Evolutionary conservation across 2,329 filamentous ascomycete genomes (phyloP).

Genomic region (Leptodontidium sp.): DNA sequence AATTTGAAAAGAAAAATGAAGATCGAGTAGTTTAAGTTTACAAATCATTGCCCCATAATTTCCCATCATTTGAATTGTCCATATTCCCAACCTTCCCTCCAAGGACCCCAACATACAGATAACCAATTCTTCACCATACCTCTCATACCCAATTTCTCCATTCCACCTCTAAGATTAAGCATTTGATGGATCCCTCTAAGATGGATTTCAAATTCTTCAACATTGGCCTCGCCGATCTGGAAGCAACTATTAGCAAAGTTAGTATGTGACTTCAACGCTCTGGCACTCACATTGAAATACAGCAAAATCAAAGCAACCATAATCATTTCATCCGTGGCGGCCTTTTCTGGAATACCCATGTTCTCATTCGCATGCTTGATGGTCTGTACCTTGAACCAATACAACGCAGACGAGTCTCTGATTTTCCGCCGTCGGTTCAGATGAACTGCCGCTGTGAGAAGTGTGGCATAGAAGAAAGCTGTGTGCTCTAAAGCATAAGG

Average conservation of each 20-base stretch:
- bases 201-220: conserved; percentile 39
- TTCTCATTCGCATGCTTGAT: conserved; percentile 37
- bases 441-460: conserved; percentile 37
- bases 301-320: conserved; percentile 36
- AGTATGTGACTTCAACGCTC: not conserved
- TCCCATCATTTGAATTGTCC: conserved; percentile 19
- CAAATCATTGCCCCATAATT: not conserved
- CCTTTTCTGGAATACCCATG: conserved; percentile 29
- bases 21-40: not conserved
- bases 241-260: not conserved
- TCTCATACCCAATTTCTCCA: conserved; percentile 33
- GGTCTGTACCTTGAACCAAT: conserved; percentile 37
- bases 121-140: conserved; percentile 39
- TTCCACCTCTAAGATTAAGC: conserved; percentile 34
- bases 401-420: conserved; percentile 23
- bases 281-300: conserved; percentile 34
- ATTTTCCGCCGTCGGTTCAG: conserved; percentile 31
- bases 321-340: conserved; percentile 38
- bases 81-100: conserved; percentile 34
- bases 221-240: conserved; percentile 34
- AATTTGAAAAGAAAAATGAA: not conserved
- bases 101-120: conserved; percentile 34
- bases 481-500: conserved; percentile 33
- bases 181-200: conserved; percentile 40
- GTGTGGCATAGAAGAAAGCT: conserved; percentile 37